These are phyloP conservation scores for Cryptosporidium ubiquitum DNA, from an alignment of 169 alveolate species.

Conservation along the genomic window DNA sequence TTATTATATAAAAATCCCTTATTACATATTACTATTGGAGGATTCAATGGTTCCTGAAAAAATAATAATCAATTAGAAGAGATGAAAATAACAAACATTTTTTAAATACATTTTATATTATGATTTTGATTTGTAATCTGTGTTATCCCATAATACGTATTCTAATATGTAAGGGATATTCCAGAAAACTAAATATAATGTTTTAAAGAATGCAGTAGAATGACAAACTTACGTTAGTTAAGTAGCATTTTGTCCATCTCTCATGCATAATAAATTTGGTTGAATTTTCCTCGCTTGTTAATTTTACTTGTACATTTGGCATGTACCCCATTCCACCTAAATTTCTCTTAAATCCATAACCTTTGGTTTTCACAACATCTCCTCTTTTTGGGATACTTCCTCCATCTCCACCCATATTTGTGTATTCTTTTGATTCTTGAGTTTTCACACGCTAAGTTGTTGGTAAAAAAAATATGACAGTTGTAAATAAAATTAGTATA, in stretches of 20 bases:
- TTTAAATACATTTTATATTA: background rate
- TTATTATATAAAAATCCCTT: slow-evolving; percentile 85
- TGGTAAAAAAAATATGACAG: background rate
- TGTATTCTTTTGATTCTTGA: background rate
- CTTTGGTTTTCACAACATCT: slow-evolving; percentile 86
- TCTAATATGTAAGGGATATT: too few relatives aligned
- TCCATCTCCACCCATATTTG: slow-evolving; percentile 89
- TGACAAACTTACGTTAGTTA: slow-evolving; percentile 81
- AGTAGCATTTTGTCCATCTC: slow-evolving; percentile 82
- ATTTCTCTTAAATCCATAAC: slow-evolving; percentile 83
- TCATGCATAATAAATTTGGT: slow-evolving; percentile 78
- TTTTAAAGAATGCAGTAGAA: background rate
- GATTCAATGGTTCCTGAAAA: slow-evolving; percentile 83
- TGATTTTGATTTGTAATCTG: background rate
- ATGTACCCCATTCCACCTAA: slow-evolving; percentile 91
- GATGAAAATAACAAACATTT: background rate
- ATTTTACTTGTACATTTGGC: slow-evolving; percentile 84
- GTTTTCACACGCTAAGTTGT: background rate
- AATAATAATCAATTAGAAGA: background rate
- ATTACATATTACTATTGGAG: slow-evolving; percentile 86
- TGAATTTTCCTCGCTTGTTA: slow-evolving; percentile 78
- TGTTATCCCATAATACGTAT: background rate
- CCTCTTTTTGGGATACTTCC: slow-evolving; percentile 87
- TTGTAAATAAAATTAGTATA: background rate
- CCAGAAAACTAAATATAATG: background rate